Conservation (phyloP, 129 eudicot genomes). For the Solidago caesia region DNA sequence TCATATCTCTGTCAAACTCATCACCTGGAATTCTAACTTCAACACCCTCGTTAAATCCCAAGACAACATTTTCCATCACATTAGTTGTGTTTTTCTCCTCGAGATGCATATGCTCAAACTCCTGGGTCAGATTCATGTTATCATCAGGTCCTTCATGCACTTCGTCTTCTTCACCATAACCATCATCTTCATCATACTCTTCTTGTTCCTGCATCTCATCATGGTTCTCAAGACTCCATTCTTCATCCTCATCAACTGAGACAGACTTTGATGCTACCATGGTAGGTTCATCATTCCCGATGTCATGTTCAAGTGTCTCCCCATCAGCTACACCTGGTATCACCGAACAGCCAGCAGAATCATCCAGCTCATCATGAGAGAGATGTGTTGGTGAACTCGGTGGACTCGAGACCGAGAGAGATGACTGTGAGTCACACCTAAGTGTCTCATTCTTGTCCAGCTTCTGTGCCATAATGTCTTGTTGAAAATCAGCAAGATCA, state of each 20-base stretch:
- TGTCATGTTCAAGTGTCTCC: slow-evolving; percentile 25
- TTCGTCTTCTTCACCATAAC: slow-evolving; percentile 86
- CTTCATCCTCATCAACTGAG: slow-evolving; percentile 75
- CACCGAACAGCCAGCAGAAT: slow-evolving; percentile 57
- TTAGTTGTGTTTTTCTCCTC: slow-evolving; percentile 50
- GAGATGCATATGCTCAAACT: slow-evolving; percentile 57
- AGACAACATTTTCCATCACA: slow-evolving; percentile 56
- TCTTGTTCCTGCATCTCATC: slow-evolving; percentile 76
- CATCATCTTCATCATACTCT: slow-evolving; percentile 91
- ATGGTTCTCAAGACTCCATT: slow-evolving; percentile 72
- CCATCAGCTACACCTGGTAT: slow-evolving; percentile 44
- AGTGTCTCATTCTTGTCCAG: slow-evolving; percentile 34
- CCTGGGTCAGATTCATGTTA: slow-evolving; percentile 53
- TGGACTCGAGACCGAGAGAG: slow-evolving; percentile 82
- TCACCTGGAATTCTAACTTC: slow-evolving; percentile 79
- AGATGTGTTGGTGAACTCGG: slow-evolving; percentile 86
- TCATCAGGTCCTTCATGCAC: slow-evolving; percentile 68
- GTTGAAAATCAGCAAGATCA: slow-evolving; percentile 24
- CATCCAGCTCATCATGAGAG: slow-evolving; percentile 91
- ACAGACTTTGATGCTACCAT: slow-evolving; percentile 40
- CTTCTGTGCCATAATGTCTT: slow-evolving; percentile 36
- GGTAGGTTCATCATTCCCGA: slow-evolving; percentile 36
- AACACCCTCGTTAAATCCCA: slow-evolving; percentile 92
- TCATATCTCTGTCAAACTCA: slow-evolving; percentile 52
- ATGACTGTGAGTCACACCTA: slow-evolving; percentile 84